These are phyloP conservation scores for Rhizophagus prolifer DNA, from an alignment of 192 early-diverging fungal genomes.

Conservation along the genomic window DNA sequence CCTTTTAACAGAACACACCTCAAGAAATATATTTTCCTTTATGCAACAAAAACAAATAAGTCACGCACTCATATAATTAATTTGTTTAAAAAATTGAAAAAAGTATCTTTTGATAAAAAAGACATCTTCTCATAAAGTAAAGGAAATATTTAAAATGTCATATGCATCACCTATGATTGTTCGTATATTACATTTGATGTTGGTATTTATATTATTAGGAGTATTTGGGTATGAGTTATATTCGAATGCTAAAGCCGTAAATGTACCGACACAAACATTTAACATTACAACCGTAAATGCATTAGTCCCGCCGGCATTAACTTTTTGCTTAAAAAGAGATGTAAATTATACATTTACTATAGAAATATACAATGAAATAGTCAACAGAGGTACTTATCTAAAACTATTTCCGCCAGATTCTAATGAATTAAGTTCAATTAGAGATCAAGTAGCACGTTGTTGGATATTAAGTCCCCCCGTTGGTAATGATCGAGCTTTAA, in stretches of 20 bases:
- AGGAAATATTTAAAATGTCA: too few relatives aligned
- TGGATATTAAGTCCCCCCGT: not conserved
- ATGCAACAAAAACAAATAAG: too few relatives aligned
- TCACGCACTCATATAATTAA: too few relatives aligned
- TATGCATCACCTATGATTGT: too few relatives aligned
- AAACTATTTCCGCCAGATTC: not conserved
- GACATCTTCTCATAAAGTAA: too few relatives aligned
- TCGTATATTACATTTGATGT: too few relatives aligned
- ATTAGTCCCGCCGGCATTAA: slow-evolving; percentile 26
- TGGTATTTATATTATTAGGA: too few relatives aligned
- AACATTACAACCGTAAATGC: not conserved
- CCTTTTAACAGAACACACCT: too few relatives aligned
- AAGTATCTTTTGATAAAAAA: too few relatives aligned
- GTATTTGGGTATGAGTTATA: not conserved
- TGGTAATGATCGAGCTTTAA: not conserved
- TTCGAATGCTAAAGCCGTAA: too few relatives aligned
- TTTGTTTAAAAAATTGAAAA: too few relatives aligned
- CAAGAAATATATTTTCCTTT: too few relatives aligned
- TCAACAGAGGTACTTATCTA: not conserved
- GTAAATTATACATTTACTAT: not conserved
- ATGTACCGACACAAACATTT: slow-evolving; percentile 4
- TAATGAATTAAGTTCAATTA: not conserved
- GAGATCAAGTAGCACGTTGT: not conserved
- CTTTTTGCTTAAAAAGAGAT: slow-evolving; percentile 8
- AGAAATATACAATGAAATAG: not conserved